Evolutionary conservation across 352 stramenopile genomes (phyloP).

Genomic region (Pythium rishiriense): DNA sequence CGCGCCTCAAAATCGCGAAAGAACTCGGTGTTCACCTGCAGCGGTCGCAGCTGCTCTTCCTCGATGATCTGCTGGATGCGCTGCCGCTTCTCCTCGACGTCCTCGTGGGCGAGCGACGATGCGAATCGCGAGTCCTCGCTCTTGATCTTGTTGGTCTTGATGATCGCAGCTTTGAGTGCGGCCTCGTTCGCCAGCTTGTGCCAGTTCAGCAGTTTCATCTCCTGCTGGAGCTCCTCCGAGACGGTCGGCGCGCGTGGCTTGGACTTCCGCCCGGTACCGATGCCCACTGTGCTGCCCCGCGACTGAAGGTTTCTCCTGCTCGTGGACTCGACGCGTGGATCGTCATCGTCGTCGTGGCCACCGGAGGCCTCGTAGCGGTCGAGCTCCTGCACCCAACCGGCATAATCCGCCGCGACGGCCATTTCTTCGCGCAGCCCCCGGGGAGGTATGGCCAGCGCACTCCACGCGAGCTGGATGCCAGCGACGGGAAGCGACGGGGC

Average conservation of each 20-base stretch:
- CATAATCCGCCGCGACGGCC: conserved; percentile 40
- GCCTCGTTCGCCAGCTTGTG: conserved; percentile 95
- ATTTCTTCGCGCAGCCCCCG: not conserved
- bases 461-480: not conserved
- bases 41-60: conserved; percentile 89
- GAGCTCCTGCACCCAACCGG: conserved; percentile 57
- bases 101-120: conserved; percentile 42
- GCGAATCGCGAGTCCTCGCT: conserved; percentile 62
- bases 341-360: conserved; percentile 32
- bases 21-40: conserved; percentile 90
- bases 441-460: not conserved
- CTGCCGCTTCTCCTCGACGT: conserved; percentile 80
- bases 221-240: conserved; percentile 84
- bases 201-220: conserved; percentile 95
- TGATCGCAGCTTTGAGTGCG: conserved; percentile 89
- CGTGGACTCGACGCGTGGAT: conserved; percentile 33
- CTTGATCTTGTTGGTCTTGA: conserved; percentile 89
- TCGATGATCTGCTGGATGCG: conserved; percentile 92
- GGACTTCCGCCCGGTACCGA: conserved; percentile 27
- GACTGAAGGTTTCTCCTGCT: conserved; percentile 1
- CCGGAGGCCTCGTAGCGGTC: conserved; percentile 45
- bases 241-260: conserved; percentile 28
- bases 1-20: conserved; percentile 81
- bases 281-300: conserved; percentile 15
- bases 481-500: not conserved